Conservation (phyloP, 2,329 filamentous ascomycete species). For the Fusarium solani-melongenae region DNA sequence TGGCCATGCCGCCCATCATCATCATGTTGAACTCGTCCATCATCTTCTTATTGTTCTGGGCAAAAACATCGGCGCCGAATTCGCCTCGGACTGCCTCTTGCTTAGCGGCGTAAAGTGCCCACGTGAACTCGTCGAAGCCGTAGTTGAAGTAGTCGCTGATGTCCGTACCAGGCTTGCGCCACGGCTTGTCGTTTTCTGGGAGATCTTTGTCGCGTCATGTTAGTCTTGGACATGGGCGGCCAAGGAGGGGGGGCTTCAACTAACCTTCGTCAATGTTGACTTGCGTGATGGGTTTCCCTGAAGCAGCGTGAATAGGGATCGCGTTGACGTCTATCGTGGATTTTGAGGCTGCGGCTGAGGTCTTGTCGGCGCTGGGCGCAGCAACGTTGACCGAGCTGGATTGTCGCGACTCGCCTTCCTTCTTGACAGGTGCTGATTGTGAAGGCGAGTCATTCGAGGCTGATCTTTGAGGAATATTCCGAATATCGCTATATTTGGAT, state of each 20-base stretch:
- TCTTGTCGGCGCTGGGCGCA: constrained; percentile 61
- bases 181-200: constrained; percentile 88
- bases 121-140: constrained; percentile 98
- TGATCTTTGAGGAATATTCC: constrained; percentile 72
- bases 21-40: constrained; percentile 78
- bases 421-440: constrained; percentile 60
- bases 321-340: constrained; percentile 88
- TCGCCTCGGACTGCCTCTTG: constrained; percentile 83
- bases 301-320: constrained; percentile 80
- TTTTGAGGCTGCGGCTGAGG: constrained; percentile 75
- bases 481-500: constrained; percentile 72
- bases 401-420: constrained; percentile 54
- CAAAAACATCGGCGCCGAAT: constrained; percentile 74
- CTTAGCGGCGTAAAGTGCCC: constrained; percentile 92
- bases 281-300: constrained; percentile 84
- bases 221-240: not conserved
- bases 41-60: constrained; percentile 80
- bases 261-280: constrained; percentile 77
- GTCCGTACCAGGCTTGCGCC: constrained; percentile 94
- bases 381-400: constrained; percentile 46
- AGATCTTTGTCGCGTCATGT: constrained; percentile 60
- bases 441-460: constrained; percentile 61
- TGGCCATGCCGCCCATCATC: constrained; percentile 67
- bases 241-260: not conserved
- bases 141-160: constrained; percentile 99